Evolutionary conservation across 441 rosid species (phyloP), one percentile per base, ranked within the genome.

Genomic region (Erysimum cheiri): DNA sequence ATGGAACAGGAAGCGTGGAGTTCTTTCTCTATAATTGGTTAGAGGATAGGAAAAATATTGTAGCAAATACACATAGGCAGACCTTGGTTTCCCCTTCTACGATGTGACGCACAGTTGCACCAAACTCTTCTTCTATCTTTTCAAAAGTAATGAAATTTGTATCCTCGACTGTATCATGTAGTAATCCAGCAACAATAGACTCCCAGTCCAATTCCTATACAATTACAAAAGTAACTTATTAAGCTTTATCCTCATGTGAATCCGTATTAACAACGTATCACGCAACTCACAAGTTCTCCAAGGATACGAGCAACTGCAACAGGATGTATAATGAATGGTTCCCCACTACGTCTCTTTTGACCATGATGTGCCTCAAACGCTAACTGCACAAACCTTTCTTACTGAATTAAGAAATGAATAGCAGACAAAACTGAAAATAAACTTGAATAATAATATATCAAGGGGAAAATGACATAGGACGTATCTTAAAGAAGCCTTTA

Each of bases 61-160:
- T 50, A 37, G 79, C 36, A 66, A 35, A 67, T 35, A 61, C 56
- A 62, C 14, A 73, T 39, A 74, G 69, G 77, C 79, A 64, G 71
- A 90, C 99, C 98, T 94, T 94, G 55, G 99, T 94, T 84, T 94
- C 99, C 77, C 99, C 99, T 85, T 94, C 99, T 32, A 94, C 98
- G 69, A 92, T 94, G 82, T 64, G 91, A 50, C 99, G 88, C 35
- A 94, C 98, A 24, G 80, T 85, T 60, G 85, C 85, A 70, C 99
- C 96, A 85, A 94, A 94, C 80, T 92, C 94, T 71, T 85, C 84
- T 73, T 94, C 97, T 82, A 94, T 88, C 80, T 91, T 92, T 72
- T 92, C 97, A 75, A 94, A 94, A 66, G 97, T 92, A 73, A 94
- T 91, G 73, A 88, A 85, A 78, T 92, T 85, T 53, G 99, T 95